Conservation (phyloP, 2,329 filamentous ascomycete genomes). For the Colletotrichum brevisporum region DNA sequence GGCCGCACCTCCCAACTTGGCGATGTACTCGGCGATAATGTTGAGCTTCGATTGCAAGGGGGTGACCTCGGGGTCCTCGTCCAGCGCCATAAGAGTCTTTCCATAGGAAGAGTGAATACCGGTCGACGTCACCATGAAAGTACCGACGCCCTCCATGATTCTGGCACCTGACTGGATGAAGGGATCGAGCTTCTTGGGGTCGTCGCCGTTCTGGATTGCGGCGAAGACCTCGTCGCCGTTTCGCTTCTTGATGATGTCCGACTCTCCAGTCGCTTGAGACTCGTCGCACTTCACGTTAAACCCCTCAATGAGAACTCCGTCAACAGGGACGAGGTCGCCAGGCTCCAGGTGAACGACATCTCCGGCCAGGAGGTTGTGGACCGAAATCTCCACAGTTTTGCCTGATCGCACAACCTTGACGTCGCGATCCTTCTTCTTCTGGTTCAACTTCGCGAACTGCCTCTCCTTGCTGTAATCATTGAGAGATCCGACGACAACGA, state of each 20-base stretch:
- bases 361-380: conserved; percentile 78
- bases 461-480: conserved; percentile 88
- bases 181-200: conserved; percentile 81
- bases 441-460: conserved; percentile 84
- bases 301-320: conserved; percentile 80
- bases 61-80: conserved; percentile 81
- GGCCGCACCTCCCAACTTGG: conserved; percentile 82
- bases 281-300: conserved; percentile 84
- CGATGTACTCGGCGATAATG: conserved; percentile 82
- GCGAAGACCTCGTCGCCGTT: conserved; percentile 77
- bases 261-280: conserved; percentile 84
- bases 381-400: conserved; percentile 76
- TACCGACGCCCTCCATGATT: conserved; percentile 83
- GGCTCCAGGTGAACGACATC: conserved; percentile 82
- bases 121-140: conserved; percentile 80
- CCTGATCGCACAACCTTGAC: conserved; percentile 82
- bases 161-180: conserved; percentile 89
- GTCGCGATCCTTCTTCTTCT: conserved; percentile 82
- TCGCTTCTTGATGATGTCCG: conserved; percentile 79
- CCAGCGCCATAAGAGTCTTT: conserved; percentile 80
- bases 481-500: conserved; percentile 81
- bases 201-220: conserved; percentile 76
- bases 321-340: conserved; percentile 81
- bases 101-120: conserved; percentile 82
- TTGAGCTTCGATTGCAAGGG: conserved; percentile 84